These are phyloP conservation scores for Rhododendron griersonianum DNA, from an alignment of 148 eudicot genomes.

Conservation along the genomic window DNA sequence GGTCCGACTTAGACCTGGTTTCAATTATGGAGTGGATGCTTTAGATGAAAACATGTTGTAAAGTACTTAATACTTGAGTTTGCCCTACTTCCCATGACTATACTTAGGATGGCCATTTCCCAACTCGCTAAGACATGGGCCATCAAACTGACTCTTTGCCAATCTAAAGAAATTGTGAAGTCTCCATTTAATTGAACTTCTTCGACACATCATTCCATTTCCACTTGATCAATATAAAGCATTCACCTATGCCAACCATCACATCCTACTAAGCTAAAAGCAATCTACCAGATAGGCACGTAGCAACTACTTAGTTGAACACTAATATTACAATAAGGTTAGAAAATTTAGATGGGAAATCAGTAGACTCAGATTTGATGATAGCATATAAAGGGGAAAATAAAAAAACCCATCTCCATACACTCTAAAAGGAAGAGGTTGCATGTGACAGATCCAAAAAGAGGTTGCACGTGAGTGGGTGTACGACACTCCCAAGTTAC, in stretches of 20 bases:
- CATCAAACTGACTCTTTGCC: not conserved
- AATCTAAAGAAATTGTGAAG: not conserved
- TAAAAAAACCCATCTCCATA: not conserved
- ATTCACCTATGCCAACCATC: not conserved
- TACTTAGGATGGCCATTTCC: not conserved
- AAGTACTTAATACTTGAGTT: not conserved
- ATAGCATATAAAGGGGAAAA: not conserved
- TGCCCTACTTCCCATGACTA: not conserved
- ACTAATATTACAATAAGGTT: not conserved
- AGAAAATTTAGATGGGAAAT: not conserved
- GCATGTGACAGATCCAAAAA: not conserved
- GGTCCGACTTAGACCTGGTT: not conserved
- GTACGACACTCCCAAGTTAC: not conserved
- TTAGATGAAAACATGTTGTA: not conserved
- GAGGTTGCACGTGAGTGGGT: not conserved
- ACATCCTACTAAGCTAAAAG: not conserved
- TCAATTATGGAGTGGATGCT: not conserved
- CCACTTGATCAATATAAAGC: not conserved
- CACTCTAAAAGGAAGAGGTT: not conserved
- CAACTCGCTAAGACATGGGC: not conserved
- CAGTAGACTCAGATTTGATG: not conserved
- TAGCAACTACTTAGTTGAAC: not conserved
- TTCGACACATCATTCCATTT: not conserved
- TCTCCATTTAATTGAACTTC: not conserved
- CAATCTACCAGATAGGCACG: not conserved